phyloP scores from a whole-genome alignment of 305 asterid genomes.

The Fraxinus velutina region DNA sequence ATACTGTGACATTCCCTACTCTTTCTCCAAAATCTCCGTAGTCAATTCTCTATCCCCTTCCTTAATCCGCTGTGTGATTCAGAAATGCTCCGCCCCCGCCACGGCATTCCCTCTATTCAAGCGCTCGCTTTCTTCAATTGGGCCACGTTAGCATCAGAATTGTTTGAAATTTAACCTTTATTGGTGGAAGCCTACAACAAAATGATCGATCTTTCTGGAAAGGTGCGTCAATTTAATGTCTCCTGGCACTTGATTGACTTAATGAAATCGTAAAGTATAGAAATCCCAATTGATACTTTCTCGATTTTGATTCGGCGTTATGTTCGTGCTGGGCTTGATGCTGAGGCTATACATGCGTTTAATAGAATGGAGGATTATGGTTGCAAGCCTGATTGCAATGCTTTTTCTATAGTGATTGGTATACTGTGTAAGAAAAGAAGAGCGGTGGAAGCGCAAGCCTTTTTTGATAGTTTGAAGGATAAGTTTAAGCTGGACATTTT shows the following conservation, averaged over 20 bases:
- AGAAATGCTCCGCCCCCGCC: slow-evolving; percentile 67
- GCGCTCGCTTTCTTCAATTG: slow-evolving; percentile 81
- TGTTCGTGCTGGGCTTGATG: slow-evolving; percentile 66
- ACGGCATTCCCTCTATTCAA: slow-evolving; percentile 74
- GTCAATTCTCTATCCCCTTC: slow-evolving; percentile 32
- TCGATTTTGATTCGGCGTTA: slow-evolving; percentile 65
- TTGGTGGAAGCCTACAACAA: slow-evolving; percentile 43
- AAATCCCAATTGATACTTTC: slow-evolving; percentile 54
- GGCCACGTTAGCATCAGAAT: slow-evolving; percentile 32
- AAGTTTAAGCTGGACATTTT: slow-evolving; percentile 71
- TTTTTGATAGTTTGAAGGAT: slow-evolving; percentile 70
- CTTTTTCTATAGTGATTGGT: slow-evolving; percentile 57
- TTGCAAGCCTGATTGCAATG: slow-evolving; percentile 60
- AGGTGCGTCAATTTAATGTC: slow-evolving; percentile 67
- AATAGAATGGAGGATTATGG: slow-evolving; percentile 77
- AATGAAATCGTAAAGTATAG: slow-evolving; percentile 44
- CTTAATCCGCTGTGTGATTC: slow-evolving; percentile 47
- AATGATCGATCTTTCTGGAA: slow-evolving; percentile 69
- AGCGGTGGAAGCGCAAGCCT: slow-evolving; percentile 70
- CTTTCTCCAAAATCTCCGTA: slow-evolving; percentile 51
- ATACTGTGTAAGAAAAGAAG: slow-evolving; percentile 65
- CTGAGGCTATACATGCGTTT: slow-evolving; percentile 73
- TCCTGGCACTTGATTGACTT: slow-evolving; percentile 64
- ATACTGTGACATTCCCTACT: slow-evolving; percentile 45
- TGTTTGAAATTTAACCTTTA: background rate